These are phyloP conservation scores for Penicillium palitans DNA, from an alignment of 2,329 filamentous ascomycete genomes.

Conservation along the genomic window DNA sequence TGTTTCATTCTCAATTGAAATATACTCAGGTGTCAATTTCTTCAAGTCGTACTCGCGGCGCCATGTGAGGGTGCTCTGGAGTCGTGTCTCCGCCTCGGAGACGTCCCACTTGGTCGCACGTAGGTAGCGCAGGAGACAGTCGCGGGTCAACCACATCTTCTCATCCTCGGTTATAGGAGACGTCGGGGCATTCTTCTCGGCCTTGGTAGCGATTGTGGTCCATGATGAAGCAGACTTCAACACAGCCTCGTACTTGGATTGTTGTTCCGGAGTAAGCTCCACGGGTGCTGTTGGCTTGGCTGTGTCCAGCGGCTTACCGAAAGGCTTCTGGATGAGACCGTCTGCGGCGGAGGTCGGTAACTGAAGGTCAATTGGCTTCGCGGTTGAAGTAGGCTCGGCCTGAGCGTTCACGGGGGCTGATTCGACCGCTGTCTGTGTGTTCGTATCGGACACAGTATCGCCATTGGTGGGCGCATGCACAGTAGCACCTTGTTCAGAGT, in stretches of 20 bases:
- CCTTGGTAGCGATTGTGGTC: conserved; percentile 66
- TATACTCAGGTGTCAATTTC: conserved; percentile 74
- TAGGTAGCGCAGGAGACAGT: conserved; percentile 90
- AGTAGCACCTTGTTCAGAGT: conserved; percentile 6
- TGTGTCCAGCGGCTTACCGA: conserved; percentile 57
- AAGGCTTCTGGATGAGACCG: conserved; percentile 56
- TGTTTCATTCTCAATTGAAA: conserved; percentile 91
- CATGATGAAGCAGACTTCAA: conserved; percentile 70
- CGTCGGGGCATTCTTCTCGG: conserved; percentile 57
- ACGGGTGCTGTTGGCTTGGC: conserved; percentile 59
- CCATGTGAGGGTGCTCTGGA: conserved; percentile 81
- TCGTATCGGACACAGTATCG: conserved; percentile 6
- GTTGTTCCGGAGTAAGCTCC: conserved; percentile 71
- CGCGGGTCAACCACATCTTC: conserved; percentile 84
- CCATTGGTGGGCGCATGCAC: conserved; percentile 15
- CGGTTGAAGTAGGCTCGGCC: conserved; percentile 7
- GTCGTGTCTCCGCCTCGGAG: conserved; percentile 71
- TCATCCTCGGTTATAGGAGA: conserved; percentile 75
- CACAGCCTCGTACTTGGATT: conserved; percentile 76
- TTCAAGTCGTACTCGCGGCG: conserved; percentile 85
- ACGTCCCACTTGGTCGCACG: conserved; percentile 90
- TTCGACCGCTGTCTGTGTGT: neutral
- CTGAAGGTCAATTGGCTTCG: conserved; percentile 25
- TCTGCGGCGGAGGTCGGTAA: conserved; percentile 42
- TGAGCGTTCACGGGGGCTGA: conserved; percentile 8